Conservation (phyloP, 2,329 filamentous ascomycete species). For the Gnomoniopsis smithogilvyi region DNA sequence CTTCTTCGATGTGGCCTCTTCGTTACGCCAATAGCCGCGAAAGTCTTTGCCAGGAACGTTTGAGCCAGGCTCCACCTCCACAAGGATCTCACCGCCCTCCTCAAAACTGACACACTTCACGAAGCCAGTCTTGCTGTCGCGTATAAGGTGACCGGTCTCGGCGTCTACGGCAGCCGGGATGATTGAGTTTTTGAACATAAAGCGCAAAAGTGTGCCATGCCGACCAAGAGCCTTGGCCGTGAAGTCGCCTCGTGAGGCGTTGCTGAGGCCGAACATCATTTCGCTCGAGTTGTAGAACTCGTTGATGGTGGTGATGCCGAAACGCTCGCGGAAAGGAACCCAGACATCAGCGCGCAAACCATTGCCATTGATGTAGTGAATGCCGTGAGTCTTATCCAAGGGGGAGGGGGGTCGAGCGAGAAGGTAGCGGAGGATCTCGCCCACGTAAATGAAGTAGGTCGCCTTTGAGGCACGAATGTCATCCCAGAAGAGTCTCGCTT, state of each 20-base stretch:
- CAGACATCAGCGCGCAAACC: conserved; percentile 68
- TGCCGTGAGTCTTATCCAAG: conserved; percentile 55
- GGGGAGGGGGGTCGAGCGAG: conserved; percentile 64
- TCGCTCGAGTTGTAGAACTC: conserved; percentile 82
- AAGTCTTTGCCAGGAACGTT: conserved; percentile 49
- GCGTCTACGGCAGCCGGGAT: conserved; percentile 68
- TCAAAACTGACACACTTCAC: conserved; percentile 61
- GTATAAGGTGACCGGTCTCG: conserved; percentile 62
- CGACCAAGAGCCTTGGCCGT: conserved; percentile 65
- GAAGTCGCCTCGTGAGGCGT: conserved; percentile 60
- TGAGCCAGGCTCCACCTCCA: conserved; percentile 44
- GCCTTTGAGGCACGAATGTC: conserved; percentile 66
- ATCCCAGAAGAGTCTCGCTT: conserved; percentile 66
- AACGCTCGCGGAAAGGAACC: conserved; percentile 61
- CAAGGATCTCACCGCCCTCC: conserved; percentile 72
- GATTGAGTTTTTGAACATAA: conserved; percentile 48
- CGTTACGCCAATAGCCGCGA: conserved; percentile 68
- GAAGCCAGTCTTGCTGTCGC: conserved; percentile 67
- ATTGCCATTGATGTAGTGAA: conserved; percentile 62
- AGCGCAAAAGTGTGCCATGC: conserved; percentile 61
- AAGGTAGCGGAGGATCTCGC: conserved; percentile 73
- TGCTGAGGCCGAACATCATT: conserved; percentile 62
- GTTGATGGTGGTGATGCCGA: conserved; percentile 57
- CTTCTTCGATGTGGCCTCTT: conserved; percentile 64
- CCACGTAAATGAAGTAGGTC: conserved; percentile 74